Base-by-base conservation (phyloP, 805 yeast genomes). In the Debaryomyces prosopidis region DNA sequence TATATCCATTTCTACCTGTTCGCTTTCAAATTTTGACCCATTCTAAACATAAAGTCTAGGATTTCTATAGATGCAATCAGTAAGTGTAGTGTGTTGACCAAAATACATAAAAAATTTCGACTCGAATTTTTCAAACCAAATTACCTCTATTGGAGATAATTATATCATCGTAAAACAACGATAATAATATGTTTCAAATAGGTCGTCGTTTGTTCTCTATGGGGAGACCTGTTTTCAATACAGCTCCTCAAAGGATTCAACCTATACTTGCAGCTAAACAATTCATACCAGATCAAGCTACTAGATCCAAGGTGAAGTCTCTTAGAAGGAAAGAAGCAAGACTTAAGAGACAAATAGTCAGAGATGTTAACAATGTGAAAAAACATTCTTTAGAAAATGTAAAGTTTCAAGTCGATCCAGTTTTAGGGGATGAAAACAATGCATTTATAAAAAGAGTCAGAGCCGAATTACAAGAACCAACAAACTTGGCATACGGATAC, bases 401-500 rank as follows among this genome's bases (percentile, higher is more conserved):
- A 16, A 53, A 58, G 40, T 71, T 67, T 52, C 47, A 59, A 37
- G 73, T 87, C 26, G 97, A 91, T 65, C 97, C 97, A 1, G 96
- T 91, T 4, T 75, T 90, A 43, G 97, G 97, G 8, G 76, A 75
- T 45, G 66, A 80, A 4, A 68, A 77, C 42, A 82, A 82, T 47
- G 82, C 87, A 7, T 90, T 91, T 57, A 68, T 90, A 38, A 65
- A 67, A 37, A 80, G 96, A 65, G 70, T 90, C 44, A 72, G 75
- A 48, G 80, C 88, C 30, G 85, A 84, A 50, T 65, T 85, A 38
- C 72, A 75, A 36, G 94, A 88, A 61, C 85, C 86, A 12, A 72
- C 75, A 46, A 81, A 80, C 42, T 72, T 87, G 60, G 76, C 86
- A 12, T 75, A 76, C 52, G 84, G 86, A 0, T 82, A 79, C 53